Percentiles rank a stretch among this genome's conserved stretches.
Evolutionary conservation across 805 yeast genomes (phyloP).

Genomic region (Candida tibetensis): DNA sequence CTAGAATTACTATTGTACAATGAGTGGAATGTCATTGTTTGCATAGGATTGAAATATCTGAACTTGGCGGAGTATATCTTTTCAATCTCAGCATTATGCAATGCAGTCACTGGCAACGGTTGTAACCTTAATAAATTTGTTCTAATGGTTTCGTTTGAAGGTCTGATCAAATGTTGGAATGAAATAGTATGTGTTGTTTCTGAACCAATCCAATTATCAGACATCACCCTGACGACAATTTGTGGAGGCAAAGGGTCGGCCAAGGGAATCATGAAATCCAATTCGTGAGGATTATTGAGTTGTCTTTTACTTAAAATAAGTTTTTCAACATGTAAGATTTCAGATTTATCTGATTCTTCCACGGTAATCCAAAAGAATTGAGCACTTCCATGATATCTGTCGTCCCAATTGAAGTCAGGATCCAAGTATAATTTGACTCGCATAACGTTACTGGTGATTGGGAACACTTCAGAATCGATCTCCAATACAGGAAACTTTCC

Average conservation of each 20-base stretch:
- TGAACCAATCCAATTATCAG: slow-evolving; percentile 88
- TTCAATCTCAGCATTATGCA: slow-evolving; percentile 67
- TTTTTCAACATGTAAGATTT: slow-evolving; percentile 78
- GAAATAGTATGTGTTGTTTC: slow-evolving; percentile 76
- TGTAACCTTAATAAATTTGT: slow-evolving; percentile 77
- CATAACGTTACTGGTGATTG: slow-evolving; percentile 84
- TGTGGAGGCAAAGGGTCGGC: slow-evolving; percentile 90
- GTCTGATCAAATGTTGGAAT: slow-evolving; percentile 85
- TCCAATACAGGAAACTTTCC: slow-evolving; percentile 72
- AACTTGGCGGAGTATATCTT: slow-evolving; percentile 64
- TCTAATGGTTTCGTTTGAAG: slow-evolving; percentile 80
- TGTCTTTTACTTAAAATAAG: slow-evolving; percentile 63
- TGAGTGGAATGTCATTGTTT: slow-evolving; percentile 92
- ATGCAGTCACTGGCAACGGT: slow-evolving; percentile 81
- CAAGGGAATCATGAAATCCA: slow-evolving; percentile 91
- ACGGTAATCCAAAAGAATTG: slow-evolving; percentile 92
- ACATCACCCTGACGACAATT: slow-evolving; percentile 70
- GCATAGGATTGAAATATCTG: slow-evolving; percentile 95
- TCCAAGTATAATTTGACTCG: slow-evolving; percentile 67
- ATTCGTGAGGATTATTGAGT: slow-evolving; percentile 54
- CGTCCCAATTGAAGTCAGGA: slow-evolving; percentile 87
- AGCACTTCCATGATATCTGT: slow-evolving; percentile 71
- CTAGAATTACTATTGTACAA: slow-evolving; percentile 75
- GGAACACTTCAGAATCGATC: slow-evolving; percentile 81
- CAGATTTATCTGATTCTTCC: slow-evolving; percentile 75